These are phyloP conservation scores for Saccharum spontaneum DNA, from an alignment of 176 grass and related monocot species.

Conservation along the genomic window DNA sequence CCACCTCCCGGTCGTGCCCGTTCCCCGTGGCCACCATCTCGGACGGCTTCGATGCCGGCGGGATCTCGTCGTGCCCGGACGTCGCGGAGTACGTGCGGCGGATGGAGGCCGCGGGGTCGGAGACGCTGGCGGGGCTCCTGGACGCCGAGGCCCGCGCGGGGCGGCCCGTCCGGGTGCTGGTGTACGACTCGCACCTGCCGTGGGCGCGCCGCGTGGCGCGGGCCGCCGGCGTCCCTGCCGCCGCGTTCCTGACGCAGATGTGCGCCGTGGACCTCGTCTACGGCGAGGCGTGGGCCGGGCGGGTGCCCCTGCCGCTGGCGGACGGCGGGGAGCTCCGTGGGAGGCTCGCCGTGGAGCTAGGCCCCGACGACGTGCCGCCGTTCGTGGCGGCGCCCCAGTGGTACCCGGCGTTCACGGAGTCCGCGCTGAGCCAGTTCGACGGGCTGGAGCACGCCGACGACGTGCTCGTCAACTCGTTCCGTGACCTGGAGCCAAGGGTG, in stretches of 20 bases:
- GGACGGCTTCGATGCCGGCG: slow-evolving; percentile 29
- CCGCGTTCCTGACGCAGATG: slow-evolving; percentile 3
- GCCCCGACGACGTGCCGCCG: neutral
- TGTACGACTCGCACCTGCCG: slow-evolving; percentile 10
- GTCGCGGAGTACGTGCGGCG: neutral
- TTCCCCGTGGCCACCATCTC: slow-evolving; percentile 17
- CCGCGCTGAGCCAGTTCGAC: neutral
- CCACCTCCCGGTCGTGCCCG: neutral
- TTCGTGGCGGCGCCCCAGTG: neutral
- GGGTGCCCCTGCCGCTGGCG: neutral
- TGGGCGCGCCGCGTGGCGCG: slow-evolving; percentile 5
- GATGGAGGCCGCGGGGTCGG: neutral
- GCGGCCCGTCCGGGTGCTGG: neutral
- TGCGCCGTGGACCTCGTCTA: neutral
- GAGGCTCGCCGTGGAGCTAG: neutral
- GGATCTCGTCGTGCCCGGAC: slow-evolving; percentile 3
- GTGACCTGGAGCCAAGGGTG: no score
- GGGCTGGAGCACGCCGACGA: no score
- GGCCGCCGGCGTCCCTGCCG: neutral
- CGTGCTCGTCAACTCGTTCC: no score
- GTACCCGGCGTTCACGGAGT: neutral
- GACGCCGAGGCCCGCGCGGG: neutral
- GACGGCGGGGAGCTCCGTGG: neutral
- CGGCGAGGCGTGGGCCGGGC: slow-evolving; percentile 9
- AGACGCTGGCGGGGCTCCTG: neutral